Evolutionary conservation across 345 rosid genomes (phyloP), one percentile per base, ranked within the genome.

Genomic region (Litchi chinensis): DNA sequence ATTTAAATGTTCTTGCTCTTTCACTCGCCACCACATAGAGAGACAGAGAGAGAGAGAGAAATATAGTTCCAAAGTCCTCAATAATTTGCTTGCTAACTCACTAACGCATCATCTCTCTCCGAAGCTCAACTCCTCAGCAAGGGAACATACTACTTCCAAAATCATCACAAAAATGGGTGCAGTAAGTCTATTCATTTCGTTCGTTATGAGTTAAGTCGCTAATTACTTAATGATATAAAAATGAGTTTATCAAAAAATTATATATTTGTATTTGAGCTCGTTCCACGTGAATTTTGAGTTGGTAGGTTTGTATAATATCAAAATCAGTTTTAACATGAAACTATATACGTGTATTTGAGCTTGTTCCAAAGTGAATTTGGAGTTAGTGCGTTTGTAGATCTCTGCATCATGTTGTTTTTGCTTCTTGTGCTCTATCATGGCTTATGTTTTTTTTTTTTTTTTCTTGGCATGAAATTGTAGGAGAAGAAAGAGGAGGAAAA

Each of bases 131-230:
- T 28, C 12, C 75, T 59, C 40, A 11, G 56, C 1, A 18, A 74
- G 60, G 43, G 70, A 48, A 10, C 54, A 54, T 41, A 41, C 39
- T 28, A 0, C 64, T 32, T 71, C 8, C 21, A 26, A 5, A 26
- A 32, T 75, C 79, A 68, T 73, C 80, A 7, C 69, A n/a, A 76
- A 82, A 65, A 88, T 90, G 91, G 93, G 89, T 76, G 90, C 84
- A 74, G 93, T 90, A 65, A 81, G 89, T 71, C 10, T 66, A 22
- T 43, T 8, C 26, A 4, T 18, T 50, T 50, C 5, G 5, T 50
- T 50, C 15, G 37, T 32, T 28, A 28, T 28, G 32, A 28, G 32
- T 32, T 32, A 32, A 32, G 3, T 32, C 1, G 37, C 2, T 32
- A 32, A 2, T 32, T 32, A 32, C 37, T 32, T 32, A 32, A 32